Percentiles rank a stretch among this genome's conserved stretches.
These are phyloP conservation scores for Lepraria neglecta DNA, from an alignment of 495 filamentous ascomycete genomes.

Conservation along the genomic window DNA sequence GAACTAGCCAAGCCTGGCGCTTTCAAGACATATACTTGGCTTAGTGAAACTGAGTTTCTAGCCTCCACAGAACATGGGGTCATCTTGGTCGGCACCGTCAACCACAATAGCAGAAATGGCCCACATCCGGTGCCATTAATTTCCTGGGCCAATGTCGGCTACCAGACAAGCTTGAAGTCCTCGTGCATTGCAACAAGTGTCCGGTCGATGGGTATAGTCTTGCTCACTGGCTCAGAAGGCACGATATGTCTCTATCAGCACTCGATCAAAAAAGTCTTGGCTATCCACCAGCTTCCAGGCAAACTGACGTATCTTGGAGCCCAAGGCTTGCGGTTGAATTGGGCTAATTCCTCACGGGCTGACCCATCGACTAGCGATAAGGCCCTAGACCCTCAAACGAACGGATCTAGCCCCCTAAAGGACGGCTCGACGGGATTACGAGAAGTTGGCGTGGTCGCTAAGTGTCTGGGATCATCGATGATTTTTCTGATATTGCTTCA, in stretches of 20 bases:
- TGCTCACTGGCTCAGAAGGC: constrained; percentile 51
- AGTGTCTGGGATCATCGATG: constrained; percentile 13
- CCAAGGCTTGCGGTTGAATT: constrained; percentile 11
- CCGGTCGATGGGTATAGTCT: constrained; percentile 32
- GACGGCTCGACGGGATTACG: neutral
- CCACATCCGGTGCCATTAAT: neutral
- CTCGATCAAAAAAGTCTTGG: constrained; percentile 22
- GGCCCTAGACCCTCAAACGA: neutral
- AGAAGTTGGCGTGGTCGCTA: constrained; percentile 9
- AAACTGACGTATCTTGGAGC: constrained; percentile 52
- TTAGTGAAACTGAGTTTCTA: constrained; percentile 52
- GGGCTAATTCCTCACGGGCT: neutral
- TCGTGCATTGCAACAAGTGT: constrained; percentile 41
- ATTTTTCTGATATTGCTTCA: neutral
- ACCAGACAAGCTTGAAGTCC: constrained; percentile 33
- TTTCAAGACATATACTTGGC: constrained; percentile 60
- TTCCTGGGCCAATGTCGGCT: constrained; percentile 17
- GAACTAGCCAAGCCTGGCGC: constrained; percentile 34
- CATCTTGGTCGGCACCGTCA: constrained; percentile 45
- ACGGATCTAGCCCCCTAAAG: neutral
- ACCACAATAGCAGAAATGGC: neutral
- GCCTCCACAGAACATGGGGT: constrained; percentile 54
- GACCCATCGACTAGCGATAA: neutral
- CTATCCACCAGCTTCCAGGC: constrained; percentile 32
- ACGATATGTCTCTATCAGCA: constrained; percentile 44